Percentiles rank a stretch among this genome's conserved stretches.
These are phyloP conservation scores for Ogataea zsoltii DNA, from an alignment of 805 yeast species.

Conservation along the genomic window DNA sequence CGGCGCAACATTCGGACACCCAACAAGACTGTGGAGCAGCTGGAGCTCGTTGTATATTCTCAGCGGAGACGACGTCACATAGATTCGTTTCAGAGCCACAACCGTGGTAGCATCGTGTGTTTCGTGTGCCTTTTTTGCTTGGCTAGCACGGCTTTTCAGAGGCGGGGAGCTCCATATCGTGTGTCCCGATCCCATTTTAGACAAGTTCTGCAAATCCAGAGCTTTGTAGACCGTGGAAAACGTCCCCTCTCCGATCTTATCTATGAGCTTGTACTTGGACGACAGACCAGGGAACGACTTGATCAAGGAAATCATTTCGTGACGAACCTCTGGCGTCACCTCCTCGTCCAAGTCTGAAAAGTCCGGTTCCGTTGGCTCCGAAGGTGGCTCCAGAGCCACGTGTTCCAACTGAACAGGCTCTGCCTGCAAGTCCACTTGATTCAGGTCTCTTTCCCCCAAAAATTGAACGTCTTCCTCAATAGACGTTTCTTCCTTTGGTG, in stretches of 20 bases:
- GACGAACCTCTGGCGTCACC: conserved; percentile 27
- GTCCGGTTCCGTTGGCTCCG: conserved; percentile 1
- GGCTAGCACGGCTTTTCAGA: conserved; percentile 15
- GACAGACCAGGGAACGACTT: conserved; percentile 34
- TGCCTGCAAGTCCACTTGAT: no score
- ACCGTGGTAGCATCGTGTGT: conserved; percentile 24
- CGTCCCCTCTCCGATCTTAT: conserved; percentile 79
- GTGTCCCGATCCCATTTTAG: conserved; percentile 24
- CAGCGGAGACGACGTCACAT: conserved; percentile 92
- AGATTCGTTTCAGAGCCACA: conserved; percentile 91
- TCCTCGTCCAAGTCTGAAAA: conserved; percentile 8
- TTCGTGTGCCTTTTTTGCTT: conserved; percentile 23
- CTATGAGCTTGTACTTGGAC: conserved; percentile 39
- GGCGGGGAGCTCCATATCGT: conserved; percentile 34
- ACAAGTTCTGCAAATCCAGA: conserved; percentile 32
- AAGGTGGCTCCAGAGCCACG: background rate
- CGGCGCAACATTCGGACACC: conserved; percentile 80
- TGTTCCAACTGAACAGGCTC: background rate
- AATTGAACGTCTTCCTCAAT: no score
- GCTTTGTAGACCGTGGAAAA: conserved; percentile 76
- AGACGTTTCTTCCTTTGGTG: no score
- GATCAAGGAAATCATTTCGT: conserved; percentile 35
- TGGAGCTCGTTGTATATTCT: conserved; percentile 88
- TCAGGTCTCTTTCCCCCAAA: no score
- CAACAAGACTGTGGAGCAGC: conserved; percentile 66